Evolutionary conservation across 495 filamentous ascomycete species (phyloP), one percentile per base, ranked within the genome.

Genomic region (Penicillium ochrochloron): DNA sequence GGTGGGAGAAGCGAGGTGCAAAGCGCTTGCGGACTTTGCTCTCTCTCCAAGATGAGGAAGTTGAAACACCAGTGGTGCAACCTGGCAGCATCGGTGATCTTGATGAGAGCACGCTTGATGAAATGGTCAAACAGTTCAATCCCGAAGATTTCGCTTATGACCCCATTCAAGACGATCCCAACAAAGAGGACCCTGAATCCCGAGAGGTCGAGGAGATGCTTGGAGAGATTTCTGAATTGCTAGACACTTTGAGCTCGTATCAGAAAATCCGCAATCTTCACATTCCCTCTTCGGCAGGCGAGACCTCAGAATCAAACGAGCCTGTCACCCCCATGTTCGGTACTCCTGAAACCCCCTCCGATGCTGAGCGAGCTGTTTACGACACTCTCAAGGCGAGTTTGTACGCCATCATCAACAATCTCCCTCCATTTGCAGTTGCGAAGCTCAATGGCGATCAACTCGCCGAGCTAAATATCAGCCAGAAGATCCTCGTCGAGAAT

Each of bases 391-490:
- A 89, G 65, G 83, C 88, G 6, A 90, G 92, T 68, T 78, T 97
- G 29, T 73, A 84, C 4, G 75, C 91, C 27, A 84, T 97, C 62
- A 86, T 97, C 63, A 80, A 87, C 37, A 88, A 81, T 34, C 76
- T 97, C 52, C 94, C 94, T 15, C 94, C 94, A 10, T 93, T 92
- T 72, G 90, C 91, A 10, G 88, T 97, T 53, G 86, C 94, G 7
- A 94, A 94, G 66, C 78, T 97, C 52, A 86, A 96, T 71, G 90
- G 92, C 37, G 90, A 96, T 69, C 91, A 92, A 72, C 75, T 97
- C 10, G 90, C 85, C 6, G 90, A 92, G 23, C 80, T 97, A 12
- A 90, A 89, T 60, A 87, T 97, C 70, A 94, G 90, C 76, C 90
- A 87, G n/a, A 92, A 88, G 78, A 85, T 97, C 33, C 76, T 92